These are phyloP conservation scores for Mucor indicus DNA, from an alignment of 371 early-diverging fungal genomes.

Conservation along the genomic window DNA sequence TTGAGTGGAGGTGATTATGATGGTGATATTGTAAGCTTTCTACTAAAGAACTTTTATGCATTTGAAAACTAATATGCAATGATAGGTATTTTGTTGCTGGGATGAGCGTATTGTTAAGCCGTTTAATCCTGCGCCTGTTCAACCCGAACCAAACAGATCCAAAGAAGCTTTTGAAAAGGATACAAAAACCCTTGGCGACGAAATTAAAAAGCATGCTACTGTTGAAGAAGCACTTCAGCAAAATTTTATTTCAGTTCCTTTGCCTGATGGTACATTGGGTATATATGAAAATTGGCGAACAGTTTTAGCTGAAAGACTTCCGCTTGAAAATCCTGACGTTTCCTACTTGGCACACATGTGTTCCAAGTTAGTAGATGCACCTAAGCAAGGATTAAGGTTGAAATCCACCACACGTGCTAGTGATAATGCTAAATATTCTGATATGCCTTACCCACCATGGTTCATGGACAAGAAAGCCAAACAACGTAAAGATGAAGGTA, in stretches of 20 bases:
- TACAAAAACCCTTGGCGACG: conserved; percentile 14
- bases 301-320: conserved; percentile 25
- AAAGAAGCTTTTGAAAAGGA: conserved; percentile 32
- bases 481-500: conserved; percentile 19
- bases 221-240: conserved; percentile 26
- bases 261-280: conserved; percentile 37
- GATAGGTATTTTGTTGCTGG: conserved; percentile 52
- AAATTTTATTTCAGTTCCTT: conserved; percentile 21
- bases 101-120: conserved; percentile 41
- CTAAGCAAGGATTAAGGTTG: conserved; percentile 45
- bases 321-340: conserved; percentile 34
- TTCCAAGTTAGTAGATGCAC: conserved; percentile 44
- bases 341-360: conserved; percentile 46
- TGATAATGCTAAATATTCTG: conserved; percentile 17
- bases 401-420: conserved; percentile 7
- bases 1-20: conserved; percentile 55
- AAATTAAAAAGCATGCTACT: background rate
- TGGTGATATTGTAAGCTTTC: conserved; percentile 46
- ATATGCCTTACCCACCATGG: conserved; percentile 36
- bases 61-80: background rate
- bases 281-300: conserved; percentile 45
- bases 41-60: background rate
- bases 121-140: conserved; percentile 23
- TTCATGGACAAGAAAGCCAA: conserved; percentile 36
- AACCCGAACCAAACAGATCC: conserved; percentile 10